A percentile compares a stretch with the other conserved stretches of the same genome.
phyloP scores from a whole-genome alignment of 805 yeast species.

The Suhomyces emberorum region DNA sequence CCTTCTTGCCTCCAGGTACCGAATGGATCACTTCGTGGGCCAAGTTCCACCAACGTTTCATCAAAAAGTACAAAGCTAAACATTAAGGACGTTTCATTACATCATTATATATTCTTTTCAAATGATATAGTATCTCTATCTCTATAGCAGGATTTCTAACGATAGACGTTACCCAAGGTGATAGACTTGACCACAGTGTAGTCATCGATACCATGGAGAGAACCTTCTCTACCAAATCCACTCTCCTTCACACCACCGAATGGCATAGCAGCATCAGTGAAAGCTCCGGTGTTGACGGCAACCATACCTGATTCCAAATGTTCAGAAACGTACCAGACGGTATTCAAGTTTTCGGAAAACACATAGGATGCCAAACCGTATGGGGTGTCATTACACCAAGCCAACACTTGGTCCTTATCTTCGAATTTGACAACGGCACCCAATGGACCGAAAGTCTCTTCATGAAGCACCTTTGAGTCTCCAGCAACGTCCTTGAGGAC shows the following conservation, averaged over 20 bases:
- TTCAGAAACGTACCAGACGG: slow-evolving; percentile 51
- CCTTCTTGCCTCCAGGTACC: slow-evolving; percentile 92
- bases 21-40: slow-evolving; percentile 84
- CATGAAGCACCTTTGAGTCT: slow-evolving; percentile 47
- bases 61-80: slow-evolving; percentile 46
- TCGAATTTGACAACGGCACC: slow-evolving; percentile 56
- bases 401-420: slow-evolving; percentile 51
- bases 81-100: too few relatives aligned
- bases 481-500: slow-evolving; percentile 50
- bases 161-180: slow-evolving; percentile 44
- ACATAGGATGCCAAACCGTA: slow-evolving; percentile 61
- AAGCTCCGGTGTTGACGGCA: slow-evolving; percentile 55
- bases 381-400: slow-evolving; percentile 51
- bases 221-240: slow-evolving; percentile 72
- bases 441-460: slow-evolving; percentile 67
- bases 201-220: slow-evolving; percentile 60
- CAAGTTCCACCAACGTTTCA: slow-evolving; percentile 72
- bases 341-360: slow-evolving; percentile 50
- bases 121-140: not conserved
- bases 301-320: slow-evolving; percentile 66
- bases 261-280: slow-evolving; percentile 56
- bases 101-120: not conserved
- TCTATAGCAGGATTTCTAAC: not conserved
- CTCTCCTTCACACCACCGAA: slow-evolving; percentile 62
- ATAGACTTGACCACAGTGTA: slow-evolving; percentile 52